Base-by-base conservation (phyloP, 352 stramenopile species). In the Globisporangium recalcitrans region DNA sequence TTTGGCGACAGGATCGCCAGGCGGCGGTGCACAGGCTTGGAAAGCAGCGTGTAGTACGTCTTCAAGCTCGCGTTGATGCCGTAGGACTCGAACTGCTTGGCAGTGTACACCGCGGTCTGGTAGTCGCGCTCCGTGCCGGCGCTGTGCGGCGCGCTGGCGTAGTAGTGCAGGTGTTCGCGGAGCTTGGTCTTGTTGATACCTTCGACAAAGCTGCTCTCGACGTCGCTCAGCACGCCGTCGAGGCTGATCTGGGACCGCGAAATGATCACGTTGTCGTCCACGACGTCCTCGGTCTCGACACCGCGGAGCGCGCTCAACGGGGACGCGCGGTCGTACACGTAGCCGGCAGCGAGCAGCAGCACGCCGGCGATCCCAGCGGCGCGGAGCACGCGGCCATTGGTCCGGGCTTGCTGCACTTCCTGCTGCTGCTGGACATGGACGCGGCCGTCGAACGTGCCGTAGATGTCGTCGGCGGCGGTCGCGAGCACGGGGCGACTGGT, bases 11-110 rank as follows among this genome's bases (percentile, higher is more conserved):
- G 38, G 58, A 88, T 84, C 5, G 74, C 69, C 19, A 85, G 31
- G 8, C 62, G 71, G 10, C 74, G 73, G n/a, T 73, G 67, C 8
- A 83, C 61, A 0, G 88, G 88, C 47, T 80, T 72, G 4, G 82
- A 93, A 14, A 97, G 69, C 32, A 92, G 63, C 22, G 79, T 77
- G 53, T 89, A 73, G 36, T 96, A 85, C 51, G 82, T 62, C 44
- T 87, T 70, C 44, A 90, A 82, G 36, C 79, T 70, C 19, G 84
- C 70, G 10, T 88, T 74, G 26, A 95, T 76, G 1, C 87, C 87
- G 38, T 77, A 81, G 1, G 78, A 74, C 36, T 77, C 55, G 44
- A 93, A 85, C 60, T 83, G 69, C 46, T 78, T 36, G 1, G 74
- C 74, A 9, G 80, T 89, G 60, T 80, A 86, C 22, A 86, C n/a